A percentile compares a stretch with the other conserved stretches of the same genome.
phyloP scores from a whole-genome alignment of 495 filamentous ascomycete species.

The Jackrogersella multiformis region DNA sequence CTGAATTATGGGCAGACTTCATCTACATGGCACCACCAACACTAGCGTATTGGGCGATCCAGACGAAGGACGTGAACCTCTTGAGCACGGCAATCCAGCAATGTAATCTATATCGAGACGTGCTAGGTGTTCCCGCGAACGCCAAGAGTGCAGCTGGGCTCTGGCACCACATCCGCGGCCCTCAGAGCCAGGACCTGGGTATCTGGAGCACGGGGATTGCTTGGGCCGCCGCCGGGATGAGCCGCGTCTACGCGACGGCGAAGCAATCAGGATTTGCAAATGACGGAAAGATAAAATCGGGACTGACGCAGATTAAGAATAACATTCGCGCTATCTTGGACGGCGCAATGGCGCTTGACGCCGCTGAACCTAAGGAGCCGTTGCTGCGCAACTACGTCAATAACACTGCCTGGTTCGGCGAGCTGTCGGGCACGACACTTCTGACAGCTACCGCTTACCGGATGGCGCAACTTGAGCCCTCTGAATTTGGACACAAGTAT shows the following conservation, averaged over 20 bases:
- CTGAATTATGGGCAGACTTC: conserved; percentile 63
- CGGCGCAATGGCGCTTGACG: conserved; percentile 48
- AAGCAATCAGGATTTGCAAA: conserved; percentile 47
- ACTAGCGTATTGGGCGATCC: conserved; percentile 60
- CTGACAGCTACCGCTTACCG: conserved; percentile 57
- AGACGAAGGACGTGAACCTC: conserved; percentile 45
- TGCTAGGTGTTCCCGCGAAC: conserved; percentile 45
- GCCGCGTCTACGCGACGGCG: conserved; percentile 58
- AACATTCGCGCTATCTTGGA: conserved; percentile 60
- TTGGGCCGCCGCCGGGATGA: conserved; percentile 62
- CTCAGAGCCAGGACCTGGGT: conserved; percentile 53
- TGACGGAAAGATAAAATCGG: conserved; percentile 40
- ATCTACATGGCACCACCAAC: conserved; percentile 62
- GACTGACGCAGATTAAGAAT: conserved; percentile 46
- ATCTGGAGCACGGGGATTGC: conserved; percentile 63
- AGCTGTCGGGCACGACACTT: conserved; percentile 60
- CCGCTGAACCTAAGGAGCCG: conserved; percentile 53
- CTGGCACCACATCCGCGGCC: conserved; percentile 62
- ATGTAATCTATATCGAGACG: conserved; percentile 53
- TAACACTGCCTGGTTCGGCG: conserved; percentile 60
- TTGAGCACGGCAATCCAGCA: conserved; percentile 54
- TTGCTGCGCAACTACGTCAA: conserved; percentile 62
- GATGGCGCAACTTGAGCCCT: conserved; percentile 54
- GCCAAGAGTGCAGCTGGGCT: conserved; percentile 40
- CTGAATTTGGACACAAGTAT: conserved; percentile 51